Evolutionary conservation across 2,329 filamentous ascomycete genomes (phyloP).

Genomic region (Raffaelea albimanens): DNA sequence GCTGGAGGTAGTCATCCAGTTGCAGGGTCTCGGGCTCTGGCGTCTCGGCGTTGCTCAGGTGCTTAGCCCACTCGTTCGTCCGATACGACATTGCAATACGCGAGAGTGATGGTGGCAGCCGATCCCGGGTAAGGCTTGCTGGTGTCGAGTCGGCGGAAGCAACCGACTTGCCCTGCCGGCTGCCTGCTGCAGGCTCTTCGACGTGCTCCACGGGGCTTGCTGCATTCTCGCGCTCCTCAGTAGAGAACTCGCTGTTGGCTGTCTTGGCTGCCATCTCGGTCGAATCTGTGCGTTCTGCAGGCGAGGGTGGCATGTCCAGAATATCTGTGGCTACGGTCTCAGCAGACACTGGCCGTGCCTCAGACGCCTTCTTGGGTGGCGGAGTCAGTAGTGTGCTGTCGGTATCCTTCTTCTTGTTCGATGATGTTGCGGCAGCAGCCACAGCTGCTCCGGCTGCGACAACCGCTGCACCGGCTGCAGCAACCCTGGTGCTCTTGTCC

Average conservation of each 20-base stretch:
- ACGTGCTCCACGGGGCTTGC: not conserved
- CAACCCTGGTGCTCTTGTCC: slow-evolving; percentile 4
- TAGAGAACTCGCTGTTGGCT: not conserved
- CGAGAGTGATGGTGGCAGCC: slow-evolving; percentile 62
- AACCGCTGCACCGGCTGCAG: not conserved
- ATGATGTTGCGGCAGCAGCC: not conserved
- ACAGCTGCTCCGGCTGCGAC: not conserved
- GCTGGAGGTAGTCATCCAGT: slow-evolving; percentile 25
- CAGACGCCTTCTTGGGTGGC: not conserved
- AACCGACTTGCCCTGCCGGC: slow-evolving; percentile 15
- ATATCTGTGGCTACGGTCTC: slow-evolving; percentile 21
- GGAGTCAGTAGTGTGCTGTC: not conserved
- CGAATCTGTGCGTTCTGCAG: slow-evolving; percentile 13
- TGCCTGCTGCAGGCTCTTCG: not conserved
- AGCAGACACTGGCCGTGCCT: slow-evolving; percentile 15
- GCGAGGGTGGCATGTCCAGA: slow-evolving; percentile 12
- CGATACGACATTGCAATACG: slow-evolving; percentile 73
- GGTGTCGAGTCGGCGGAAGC: slow-evolving; percentile 32
- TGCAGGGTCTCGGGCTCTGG: slow-evolving; percentile 57
- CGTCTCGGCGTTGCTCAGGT: slow-evolving; percentile 66
- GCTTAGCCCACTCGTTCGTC: slow-evolving; percentile 95
- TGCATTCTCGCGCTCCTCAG: not conserved
- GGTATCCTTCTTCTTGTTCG: not conserved
- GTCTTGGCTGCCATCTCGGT: slow-evolving; percentile 8
- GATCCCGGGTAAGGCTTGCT: slow-evolving; percentile 45